Evolutionary conservation across 192 early-diverging fungal genomes (phyloP).

Genomic region (Entomortierella chlamydospora): DNA sequence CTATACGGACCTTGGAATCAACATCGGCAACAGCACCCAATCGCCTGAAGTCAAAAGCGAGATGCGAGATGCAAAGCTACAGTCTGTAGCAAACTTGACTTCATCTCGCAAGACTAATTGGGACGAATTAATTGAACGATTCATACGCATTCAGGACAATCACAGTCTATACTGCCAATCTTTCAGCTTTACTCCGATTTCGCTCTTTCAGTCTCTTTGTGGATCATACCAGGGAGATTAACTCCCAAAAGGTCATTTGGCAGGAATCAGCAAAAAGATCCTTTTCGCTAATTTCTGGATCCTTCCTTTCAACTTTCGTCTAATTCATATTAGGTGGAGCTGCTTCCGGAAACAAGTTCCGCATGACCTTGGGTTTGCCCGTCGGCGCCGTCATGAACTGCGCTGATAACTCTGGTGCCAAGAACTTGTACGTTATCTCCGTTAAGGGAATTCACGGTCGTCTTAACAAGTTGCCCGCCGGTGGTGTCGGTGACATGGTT

Average conservation of each 20-base stretch:
- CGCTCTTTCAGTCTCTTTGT: too few relatives aligned
- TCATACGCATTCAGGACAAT: too few relatives aligned
- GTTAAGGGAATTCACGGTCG: slow-evolving; percentile 96
- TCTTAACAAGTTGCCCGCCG: slow-evolving; percentile 97
- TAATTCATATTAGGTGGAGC: slow-evolving; percentile 58
- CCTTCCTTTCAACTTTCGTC: background rate
- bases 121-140: too few relatives aligned
- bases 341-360: slow-evolving; percentile 95
- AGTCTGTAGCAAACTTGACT: background rate
- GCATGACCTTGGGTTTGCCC: slow-evolving; percentile 98
- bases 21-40: background rate
- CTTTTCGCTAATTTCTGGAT: slow-evolving; percentile 8
- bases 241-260: background rate
- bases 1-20: background rate
- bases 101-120: background rate
- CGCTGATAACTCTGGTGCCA: slow-evolving; percentile 99
- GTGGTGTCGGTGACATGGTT: slow-evolving; percentile 99
- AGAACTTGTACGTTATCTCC: slow-evolving; percentile 99
- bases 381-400: slow-evolving; percentile 98
- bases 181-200: too few relatives aligned
- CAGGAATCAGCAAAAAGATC: background rate
- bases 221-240: background rate
- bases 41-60: background rate
- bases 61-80: too few relatives aligned
- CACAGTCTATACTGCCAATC: too few relatives aligned